These are phyloP conservation scores for Leccinum imitatum DNA, from an alignment of 768 basidiomycete species.

Conservation along the genomic window DNA sequence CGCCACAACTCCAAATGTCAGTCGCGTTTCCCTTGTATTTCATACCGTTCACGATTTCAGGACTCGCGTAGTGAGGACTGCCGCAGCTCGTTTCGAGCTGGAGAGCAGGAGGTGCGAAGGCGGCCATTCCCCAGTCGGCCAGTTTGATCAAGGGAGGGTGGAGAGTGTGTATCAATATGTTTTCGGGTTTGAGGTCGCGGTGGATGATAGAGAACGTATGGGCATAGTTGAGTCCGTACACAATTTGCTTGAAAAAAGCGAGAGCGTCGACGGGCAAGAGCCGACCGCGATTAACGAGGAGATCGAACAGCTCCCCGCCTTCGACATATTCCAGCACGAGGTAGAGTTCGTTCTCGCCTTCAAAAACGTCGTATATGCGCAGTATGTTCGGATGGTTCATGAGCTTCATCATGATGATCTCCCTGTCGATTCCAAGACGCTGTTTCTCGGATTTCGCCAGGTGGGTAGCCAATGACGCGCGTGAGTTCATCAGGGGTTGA, in stretches of 20 bases:
- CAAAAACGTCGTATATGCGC: conserved; percentile 93
- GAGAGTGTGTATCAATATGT: conserved; percentile 85
- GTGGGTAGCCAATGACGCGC: conserved; percentile 63
- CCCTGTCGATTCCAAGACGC: conserved; percentile 84
- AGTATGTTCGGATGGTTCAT: conserved; percentile 98
- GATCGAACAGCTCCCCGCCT: conserved; percentile 96
- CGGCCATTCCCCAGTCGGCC: conserved; percentile 98
- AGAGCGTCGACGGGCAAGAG: conserved; percentile 81
- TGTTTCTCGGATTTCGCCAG: conserved; percentile 77
- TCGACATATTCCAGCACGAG: conserved; percentile 94
- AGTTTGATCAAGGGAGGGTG: conserved; percentile 87
- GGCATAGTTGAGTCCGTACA: conserved; percentile 94
- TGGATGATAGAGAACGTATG: conserved; percentile 98
- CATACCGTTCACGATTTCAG: conserved; percentile 91
- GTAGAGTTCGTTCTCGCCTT: conserved; percentile 87
- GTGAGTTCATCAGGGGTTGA: conserved; percentile 71
- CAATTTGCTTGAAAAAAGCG: conserved; percentile 92
- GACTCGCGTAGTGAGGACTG: conserved; percentile 94
- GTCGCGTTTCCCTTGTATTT: conserved; percentile 88
- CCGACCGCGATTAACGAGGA: conserved; percentile 85
- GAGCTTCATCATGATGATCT: conserved; percentile 99
- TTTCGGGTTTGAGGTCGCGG: conserved; percentile 97
- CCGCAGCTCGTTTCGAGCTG: conserved; percentile 95
- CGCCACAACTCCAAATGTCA: conserved; percentile 96
- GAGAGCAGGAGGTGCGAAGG: conserved; percentile 82